Evolutionary conservation across 805 yeast genomes (phyloP).

Genomic region (Ogataea neopini): DNA sequence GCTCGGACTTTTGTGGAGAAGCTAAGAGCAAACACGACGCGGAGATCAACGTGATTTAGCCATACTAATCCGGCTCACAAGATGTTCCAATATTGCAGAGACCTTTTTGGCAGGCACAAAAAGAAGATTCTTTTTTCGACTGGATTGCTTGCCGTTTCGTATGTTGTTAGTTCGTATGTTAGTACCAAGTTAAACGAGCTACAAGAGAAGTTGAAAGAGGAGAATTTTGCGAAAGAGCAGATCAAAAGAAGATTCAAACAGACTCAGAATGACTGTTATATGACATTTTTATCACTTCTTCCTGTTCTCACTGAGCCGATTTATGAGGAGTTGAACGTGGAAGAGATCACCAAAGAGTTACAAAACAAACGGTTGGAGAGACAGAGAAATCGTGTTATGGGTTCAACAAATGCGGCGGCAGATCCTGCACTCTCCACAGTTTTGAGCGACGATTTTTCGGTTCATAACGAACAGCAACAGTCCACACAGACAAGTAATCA

Average conservation of each 20-base stretch:
- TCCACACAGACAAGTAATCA: slow-evolving; percentile 26
- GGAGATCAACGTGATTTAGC: no score
- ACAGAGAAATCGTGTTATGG: slow-evolving; percentile 9
- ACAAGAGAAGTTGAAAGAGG: slow-evolving; percentile 54
- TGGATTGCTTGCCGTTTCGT: slow-evolving; percentile 46
- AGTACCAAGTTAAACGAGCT: slow-evolving; percentile 47
- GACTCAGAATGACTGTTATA: slow-evolving; percentile 87
- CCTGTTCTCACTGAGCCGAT: slow-evolving; percentile 75
- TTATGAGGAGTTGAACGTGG: slow-evolving; percentile 64
- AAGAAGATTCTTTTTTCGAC: slow-evolving; percentile 44
- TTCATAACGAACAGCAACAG: slow-evolving; percentile 22
- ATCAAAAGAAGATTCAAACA: slow-evolving; percentile 83
- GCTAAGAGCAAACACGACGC: not conserved
- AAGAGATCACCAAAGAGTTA: slow-evolving; percentile 66
- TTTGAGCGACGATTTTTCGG: slow-evolving; percentile 44
- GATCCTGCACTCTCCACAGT: slow-evolving; percentile 30
- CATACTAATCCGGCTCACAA: no score
- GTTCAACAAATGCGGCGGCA: slow-evolving; percentile 10
- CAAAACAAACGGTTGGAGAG: slow-evolving; percentile 55
- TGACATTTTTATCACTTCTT: slow-evolving; percentile 77
- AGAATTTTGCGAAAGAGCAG: slow-evolving; percentile 62
- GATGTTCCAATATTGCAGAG: slow-evolving; percentile 37
- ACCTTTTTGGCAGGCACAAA: slow-evolving; percentile 45
- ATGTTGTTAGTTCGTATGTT: slow-evolving; percentile 44
- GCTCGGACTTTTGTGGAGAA: no score